Evolutionary conservation across 2,329 filamentous ascomycete genomes (phyloP).

Genomic region (Teratosphaeria zuluensis): DNA sequence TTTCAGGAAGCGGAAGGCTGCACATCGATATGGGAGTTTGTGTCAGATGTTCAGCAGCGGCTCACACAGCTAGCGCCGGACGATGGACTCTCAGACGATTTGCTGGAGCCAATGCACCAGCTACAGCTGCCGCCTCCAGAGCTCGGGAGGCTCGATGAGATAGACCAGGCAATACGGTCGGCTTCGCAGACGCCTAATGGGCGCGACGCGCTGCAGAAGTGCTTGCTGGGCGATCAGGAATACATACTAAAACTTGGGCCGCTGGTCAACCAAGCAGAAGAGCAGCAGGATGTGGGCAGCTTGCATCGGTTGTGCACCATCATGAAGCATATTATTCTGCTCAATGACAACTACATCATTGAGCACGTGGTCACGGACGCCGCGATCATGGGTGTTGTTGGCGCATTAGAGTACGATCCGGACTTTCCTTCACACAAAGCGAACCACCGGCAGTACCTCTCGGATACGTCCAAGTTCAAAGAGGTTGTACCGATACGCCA

Average conservation of each 20-base stretch:
- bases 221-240: conserved; percentile 58
- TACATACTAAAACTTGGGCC: conserved; percentile 83
- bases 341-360: conserved; percentile 92
- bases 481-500: conserved; percentile 93
- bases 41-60: conserved; percentile 73
- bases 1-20: conserved; percentile 97
- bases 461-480: conserved; percentile 82
- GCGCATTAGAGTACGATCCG: conserved; percentile 92
- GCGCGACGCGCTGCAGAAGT: conserved; percentile 78
- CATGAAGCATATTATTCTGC: conserved; percentile 88
- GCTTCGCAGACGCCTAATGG: conserved; percentile 65
- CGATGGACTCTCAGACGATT: conserved; percentile 80
- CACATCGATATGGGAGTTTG: conserved; percentile 88
- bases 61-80: conserved; percentile 53
- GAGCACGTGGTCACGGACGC: conserved; percentile 87
- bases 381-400: conserved; percentile 82
- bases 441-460: conserved; percentile 88
- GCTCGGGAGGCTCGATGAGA: conserved; percentile 71
- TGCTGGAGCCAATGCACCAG: conserved; percentile 60
- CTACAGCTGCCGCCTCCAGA: conserved; percentile 70
- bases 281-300: conserved; percentile 76
- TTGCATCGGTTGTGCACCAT: conserved; percentile 92
- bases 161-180: conserved; percentile 73
- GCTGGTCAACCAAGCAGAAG: conserved; percentile 78
- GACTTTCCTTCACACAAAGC: conserved; percentile 97